Evolutionary conservation across 192 early-diverging fungal species (phyloP).

Genomic region (Rhizophagus prolifer): DNA sequence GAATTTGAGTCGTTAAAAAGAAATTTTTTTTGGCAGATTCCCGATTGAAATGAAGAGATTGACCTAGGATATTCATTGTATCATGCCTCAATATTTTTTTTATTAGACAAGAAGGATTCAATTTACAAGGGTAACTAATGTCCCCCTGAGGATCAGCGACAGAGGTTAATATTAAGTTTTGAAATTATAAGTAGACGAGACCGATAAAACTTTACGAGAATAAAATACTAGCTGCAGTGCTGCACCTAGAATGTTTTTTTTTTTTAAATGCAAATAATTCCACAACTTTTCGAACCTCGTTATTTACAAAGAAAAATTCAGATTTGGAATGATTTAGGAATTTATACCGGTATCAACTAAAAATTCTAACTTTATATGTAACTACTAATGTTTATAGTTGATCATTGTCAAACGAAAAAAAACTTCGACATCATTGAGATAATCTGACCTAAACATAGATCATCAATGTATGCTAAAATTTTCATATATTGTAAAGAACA

Average conservation of each 20-base stretch:
- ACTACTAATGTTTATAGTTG: not conserved
- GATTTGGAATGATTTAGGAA: not conserved
- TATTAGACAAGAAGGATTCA: not conserved
- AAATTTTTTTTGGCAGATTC: not conserved
- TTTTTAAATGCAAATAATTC: not conserved
- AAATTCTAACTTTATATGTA: not conserved
- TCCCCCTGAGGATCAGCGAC: too few relatives aligned
- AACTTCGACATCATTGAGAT: too few relatives aligned
- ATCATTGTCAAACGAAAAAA: not conserved
- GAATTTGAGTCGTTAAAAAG: not conserved
- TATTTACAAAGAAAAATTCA: not conserved
- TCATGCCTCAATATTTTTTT: not conserved
- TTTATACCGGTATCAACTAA: not conserved
- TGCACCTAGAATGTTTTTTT: not conserved
- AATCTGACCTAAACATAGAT: too few relatives aligned
- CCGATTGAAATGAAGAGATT: not conserved
- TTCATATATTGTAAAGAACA: too few relatives aligned
- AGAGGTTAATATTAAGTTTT: too few relatives aligned
- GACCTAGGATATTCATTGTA: not conserved
- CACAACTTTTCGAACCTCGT: not conserved
- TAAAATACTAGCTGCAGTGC: not conserved
- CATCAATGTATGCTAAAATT: too few relatives aligned
- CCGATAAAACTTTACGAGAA: not conserved
- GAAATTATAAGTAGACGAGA: not conserved
- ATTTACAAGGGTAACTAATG: not conserved